Percentiles rank a stretch among this genome's conserved stretches.
Evolutionary conservation across 1,284 basidiomycete species (phyloP).

Genomic region (Leccinum pachyderme): DNA sequence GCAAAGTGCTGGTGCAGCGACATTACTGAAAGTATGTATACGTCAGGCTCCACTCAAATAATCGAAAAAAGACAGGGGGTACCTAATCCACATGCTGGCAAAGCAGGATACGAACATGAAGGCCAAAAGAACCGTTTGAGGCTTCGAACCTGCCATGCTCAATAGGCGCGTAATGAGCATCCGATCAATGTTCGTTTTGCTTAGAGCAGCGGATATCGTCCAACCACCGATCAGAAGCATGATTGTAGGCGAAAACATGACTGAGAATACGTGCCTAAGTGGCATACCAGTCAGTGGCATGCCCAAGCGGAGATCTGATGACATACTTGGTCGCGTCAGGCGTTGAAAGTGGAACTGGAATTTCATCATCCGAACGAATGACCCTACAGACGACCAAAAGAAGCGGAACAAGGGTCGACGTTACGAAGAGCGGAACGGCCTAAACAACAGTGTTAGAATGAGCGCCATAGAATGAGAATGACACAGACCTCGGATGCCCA

Average conservation of each 20-base stretch:
- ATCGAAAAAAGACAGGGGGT: not conserved
- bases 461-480: not conserved
- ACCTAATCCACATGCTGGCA: slow-evolving; percentile 59
- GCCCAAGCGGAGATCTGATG: not conserved
- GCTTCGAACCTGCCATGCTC: slow-evolving; percentile 85
- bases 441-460: slow-evolving; percentile 34
- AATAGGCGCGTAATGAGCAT: slow-evolving; percentile 92
- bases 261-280: slow-evolving; percentile 68
- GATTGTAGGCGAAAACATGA: slow-evolving; percentile 91
- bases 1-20: not conserved
- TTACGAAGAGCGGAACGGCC: slow-evolving; percentile 97
- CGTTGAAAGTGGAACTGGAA: slow-evolving; percentile 56
- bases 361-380: slow-evolving; percentile 56
- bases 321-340: slow-evolving; percentile 81
- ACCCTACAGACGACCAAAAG: slow-evolving; percentile 87
- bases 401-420: slow-evolving; percentile 87
- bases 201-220: slow-evolving; percentile 94
- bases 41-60: not conserved
- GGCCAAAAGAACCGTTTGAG: slow-evolving; percentile 84
- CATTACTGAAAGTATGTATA: not conserved
- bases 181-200: slow-evolving; percentile 97
- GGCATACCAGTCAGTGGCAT: not conserved
- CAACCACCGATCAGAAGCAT: slow-evolving; percentile 98
- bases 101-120: slow-evolving; percentile 98
- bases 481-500: slow-evolving; percentile 91